Evolutionary conservation across 2,329 filamentous ascomycete genomes (phyloP).

Genomic region (Orbilia quercus): DNA sequence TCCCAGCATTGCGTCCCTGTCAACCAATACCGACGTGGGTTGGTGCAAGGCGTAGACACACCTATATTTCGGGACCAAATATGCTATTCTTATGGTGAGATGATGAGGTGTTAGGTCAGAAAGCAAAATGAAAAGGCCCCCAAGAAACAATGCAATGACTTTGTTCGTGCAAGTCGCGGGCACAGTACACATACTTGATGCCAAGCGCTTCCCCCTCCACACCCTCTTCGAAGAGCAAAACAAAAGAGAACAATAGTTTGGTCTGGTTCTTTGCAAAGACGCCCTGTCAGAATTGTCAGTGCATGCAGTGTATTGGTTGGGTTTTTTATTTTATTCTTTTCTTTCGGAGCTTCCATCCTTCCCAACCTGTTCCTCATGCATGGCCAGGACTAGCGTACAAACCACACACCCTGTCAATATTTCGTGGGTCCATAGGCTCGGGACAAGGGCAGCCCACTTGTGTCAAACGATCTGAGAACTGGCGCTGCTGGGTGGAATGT

Average conservation of each 20-base stretch:
- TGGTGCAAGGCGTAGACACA: constrained; percentile 52
- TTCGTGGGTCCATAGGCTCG: constrained; percentile 38
- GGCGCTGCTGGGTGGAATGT: constrained; percentile 8
- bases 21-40: constrained; percentile 38
- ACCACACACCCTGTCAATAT: constrained; percentile 28
- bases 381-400: constrained; percentile 19
- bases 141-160: constrained; percentile 23
- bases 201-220: constrained; percentile 12
- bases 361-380: constrained; percentile 14
- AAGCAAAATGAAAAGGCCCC: constrained; percentile 31
- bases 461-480: constrained; percentile 7
- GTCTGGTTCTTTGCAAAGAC: neutral
- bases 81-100: constrained; percentile 55
- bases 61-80: constrained; percentile 44
- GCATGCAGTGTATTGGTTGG: constrained; percentile 31
- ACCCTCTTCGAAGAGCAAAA: constrained; percentile 8
- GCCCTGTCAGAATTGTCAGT: constrained; percentile 46
- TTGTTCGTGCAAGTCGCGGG: constrained; percentile 3
- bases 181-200: constrained; percentile 24
- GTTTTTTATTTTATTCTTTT: no score
- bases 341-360: constrained; percentile 54
- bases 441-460: constrained; percentile 32
- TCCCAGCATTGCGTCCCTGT: constrained; percentile 32
- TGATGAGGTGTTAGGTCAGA: constrained; percentile 52
- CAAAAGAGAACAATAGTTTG: constrained; percentile 21